Base-by-base conservation (phyloP, 768 basidiomycete species). In the Leccinellum albellum region DNA sequence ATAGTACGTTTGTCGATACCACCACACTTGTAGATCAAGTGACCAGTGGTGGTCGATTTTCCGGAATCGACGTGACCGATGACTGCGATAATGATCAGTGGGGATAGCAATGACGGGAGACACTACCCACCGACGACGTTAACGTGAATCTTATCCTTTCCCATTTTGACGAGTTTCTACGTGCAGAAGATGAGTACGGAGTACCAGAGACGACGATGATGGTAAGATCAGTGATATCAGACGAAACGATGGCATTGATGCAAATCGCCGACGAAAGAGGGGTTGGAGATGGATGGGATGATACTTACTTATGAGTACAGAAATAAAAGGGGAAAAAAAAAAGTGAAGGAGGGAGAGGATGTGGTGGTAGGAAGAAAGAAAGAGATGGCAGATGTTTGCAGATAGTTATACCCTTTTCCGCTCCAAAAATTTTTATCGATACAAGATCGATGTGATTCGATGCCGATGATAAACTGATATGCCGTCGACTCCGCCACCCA, bases 11-110 rank as follows among this genome's bases (percentile, higher is more conserved):
- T 99, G 78, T 99, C 97, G 83, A 99, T 99, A 91, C 97, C 97
- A 88, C 97, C 97, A 77, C 97, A 99, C 88, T 99, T 97, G 92
- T 98, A 98, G 88, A 98, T 98, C 83, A 99, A 85, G 83, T 99
- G 97, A 66, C 97, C 97, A 68, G 97, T 99, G 73, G 97, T 99
- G 80, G 97, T 99, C 58, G 96, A 98, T 82, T 98, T 99, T 67
- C 96, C 96, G 76, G 96, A 98, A 83, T 98, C 94, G 91, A 95
- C 93, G 83, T 95, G 94, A 66, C 95, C 94, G 82, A 96, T 96
- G 78, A 95, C 94, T 91, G 72, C 32, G 65, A 74, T 65, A 49
- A 61, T 54, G 61, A 70, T 71, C 58, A 74, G 63, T 55, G 48
- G 17, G 61, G 23, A 17, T 10, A 42, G 1, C 20, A 28, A 55